phyloP scores from a whole-genome alignment of 192 early-diverging fungal genomes.

The Rhizoclosmatium sp. region DNA sequence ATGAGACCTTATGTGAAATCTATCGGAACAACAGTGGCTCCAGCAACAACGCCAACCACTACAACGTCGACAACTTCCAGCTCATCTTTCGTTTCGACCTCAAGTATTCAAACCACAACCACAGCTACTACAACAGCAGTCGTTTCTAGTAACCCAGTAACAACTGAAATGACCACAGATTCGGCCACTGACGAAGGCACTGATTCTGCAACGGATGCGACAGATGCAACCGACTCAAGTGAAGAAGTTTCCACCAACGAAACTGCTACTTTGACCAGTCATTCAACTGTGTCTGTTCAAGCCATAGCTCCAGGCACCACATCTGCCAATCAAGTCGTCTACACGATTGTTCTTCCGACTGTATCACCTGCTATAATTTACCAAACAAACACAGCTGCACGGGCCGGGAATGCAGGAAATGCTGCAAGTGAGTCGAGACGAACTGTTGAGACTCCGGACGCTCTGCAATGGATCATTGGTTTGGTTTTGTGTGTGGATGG shows the following conservation, averaged over 20 bases:
- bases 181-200: not conserved
- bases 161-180: not conserved
- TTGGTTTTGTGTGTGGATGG: no score
- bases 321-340: no score
- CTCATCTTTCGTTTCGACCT: not conserved
- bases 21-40: not conserved
- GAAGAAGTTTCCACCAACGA: not conserved
- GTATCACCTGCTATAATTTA: no score
- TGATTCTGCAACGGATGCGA: not conserved
- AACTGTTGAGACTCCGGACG: no score
- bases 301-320: not conserved
- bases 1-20: not conserved
- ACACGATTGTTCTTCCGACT: no score
- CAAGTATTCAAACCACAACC: not conserved
- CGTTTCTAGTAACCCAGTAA: not conserved
- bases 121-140: not conserved
- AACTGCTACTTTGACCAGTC: not conserved
- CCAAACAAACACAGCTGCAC: no score
- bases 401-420: no score
- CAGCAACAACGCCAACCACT: not conserved
- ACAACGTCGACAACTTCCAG: not conserved
- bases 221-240: not conserved
- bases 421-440: no score
- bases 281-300: not conserved
- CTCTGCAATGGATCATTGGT: no score